These are phyloP conservation scores for Colletotrichum noveboracense DNA, from an alignment of 2,329 filamentous ascomycete species.

Conservation along the genomic window DNA sequence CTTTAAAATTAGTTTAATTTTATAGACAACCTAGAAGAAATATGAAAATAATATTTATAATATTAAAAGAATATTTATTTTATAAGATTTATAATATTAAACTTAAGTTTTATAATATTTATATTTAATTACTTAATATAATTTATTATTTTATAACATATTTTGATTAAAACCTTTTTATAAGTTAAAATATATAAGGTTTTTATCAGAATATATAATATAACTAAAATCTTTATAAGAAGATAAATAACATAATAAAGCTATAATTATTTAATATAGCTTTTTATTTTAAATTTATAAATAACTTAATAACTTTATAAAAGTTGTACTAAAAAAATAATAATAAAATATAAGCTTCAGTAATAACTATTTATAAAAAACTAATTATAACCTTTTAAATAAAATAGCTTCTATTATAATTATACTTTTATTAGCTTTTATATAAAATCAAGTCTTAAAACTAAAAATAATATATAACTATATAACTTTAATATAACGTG, in stretches of 20 bases:
- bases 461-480: too few relatives aligned
- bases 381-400: too few relatives aligned
- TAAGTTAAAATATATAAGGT: background rate
- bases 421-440: too few relatives aligned
- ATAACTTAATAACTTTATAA: background rate
- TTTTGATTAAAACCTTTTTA: background rate
- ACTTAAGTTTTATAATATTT: background rate
- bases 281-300: background rate
- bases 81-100: background rate
- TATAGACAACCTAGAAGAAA: background rate
- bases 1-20: background rate
- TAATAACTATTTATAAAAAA: too few relatives aligned
- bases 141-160: background rate
- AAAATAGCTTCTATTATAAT: too few relatives aligned
- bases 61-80: background rate
- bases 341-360: background rate
- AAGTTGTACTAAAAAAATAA: too few relatives aligned
- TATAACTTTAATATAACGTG: too few relatives aligned
- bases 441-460: too few relatives aligned
- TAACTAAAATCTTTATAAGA: background rate
- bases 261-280: background rate
- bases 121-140: background rate
- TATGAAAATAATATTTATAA: background rate
- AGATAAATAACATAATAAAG: background rate
- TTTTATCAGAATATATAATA: background rate